Conservation (phyloP, 163 green algal genomes). For the Chloroidium sp. region DNA sequence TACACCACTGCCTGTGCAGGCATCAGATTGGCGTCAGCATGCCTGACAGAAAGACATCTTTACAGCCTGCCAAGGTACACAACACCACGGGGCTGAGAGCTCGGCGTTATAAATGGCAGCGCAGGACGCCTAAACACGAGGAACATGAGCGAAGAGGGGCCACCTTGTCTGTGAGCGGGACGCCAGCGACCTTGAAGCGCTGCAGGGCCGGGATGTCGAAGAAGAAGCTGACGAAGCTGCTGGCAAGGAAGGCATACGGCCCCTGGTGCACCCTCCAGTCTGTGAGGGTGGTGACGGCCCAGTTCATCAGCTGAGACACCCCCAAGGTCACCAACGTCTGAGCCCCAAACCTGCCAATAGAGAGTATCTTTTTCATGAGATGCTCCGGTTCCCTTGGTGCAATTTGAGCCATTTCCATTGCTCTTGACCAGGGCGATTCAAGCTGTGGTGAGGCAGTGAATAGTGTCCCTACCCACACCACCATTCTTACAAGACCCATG, state of each 20-base stretch:
- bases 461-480: conserved; percentile 6
- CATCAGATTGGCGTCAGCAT: neutral
- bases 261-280: conserved; percentile 7
- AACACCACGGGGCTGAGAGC: neutral
- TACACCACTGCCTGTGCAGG: neutral
- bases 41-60: neutral
- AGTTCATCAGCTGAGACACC: neutral
- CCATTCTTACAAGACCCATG: neutral
- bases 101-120: conserved; percentile 1
- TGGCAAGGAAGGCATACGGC: conserved; percentile 52
- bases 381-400: too few species aligned
- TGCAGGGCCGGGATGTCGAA: conserved; percentile 45
- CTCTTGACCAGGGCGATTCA: neutral
- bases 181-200: conserved; percentile 49
- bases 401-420: too few species aligned
- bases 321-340: neutral
- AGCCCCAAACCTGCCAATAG: neutral
- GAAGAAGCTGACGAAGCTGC: conserved; percentile 43
- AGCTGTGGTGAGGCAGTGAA: conserved; percentile 14
- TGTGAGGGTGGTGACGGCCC: neutral
- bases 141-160: neutral
- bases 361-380: neutral
- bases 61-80: neutral
- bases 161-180: conserved; percentile 58
- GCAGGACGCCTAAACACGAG: neutral